Conservation (phyloP, 2,329 filamentous ascomycete species). For the Fusarium sp. region DNA sequence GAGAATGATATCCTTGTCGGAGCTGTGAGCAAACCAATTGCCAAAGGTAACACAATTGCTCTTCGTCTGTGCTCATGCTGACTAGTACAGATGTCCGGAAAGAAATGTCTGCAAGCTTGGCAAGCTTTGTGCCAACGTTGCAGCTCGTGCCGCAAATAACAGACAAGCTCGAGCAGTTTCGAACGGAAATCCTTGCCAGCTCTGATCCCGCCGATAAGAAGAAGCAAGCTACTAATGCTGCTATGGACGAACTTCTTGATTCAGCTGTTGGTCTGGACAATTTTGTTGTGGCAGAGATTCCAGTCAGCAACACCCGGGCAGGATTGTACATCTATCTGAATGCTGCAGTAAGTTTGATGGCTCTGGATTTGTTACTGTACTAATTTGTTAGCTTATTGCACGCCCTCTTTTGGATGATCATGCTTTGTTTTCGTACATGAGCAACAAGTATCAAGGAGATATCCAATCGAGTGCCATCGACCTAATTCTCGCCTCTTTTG, state of each 20-base stretch:
- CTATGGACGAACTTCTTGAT: conserved; percentile 67
- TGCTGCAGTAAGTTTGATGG: conserved; percentile 68
- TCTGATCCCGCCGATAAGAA: conserved; percentile 66
- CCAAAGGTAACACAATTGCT: conserved; percentile 57
- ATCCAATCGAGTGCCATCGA: conserved; percentile 81
- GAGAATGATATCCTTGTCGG: conserved; percentile 67
- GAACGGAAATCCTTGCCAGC: conserved; percentile 63
- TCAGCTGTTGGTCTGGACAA: conserved; percentile 65
- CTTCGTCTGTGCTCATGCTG: not conserved
- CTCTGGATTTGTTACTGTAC: not conserved
- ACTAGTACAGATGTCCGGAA: conserved; percentile 55
- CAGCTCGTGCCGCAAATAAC: conserved; percentile 65
- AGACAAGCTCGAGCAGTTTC: conserved; percentile 65
- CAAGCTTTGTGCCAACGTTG: conserved; percentile 65
- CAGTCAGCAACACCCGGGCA: conserved; percentile 78
- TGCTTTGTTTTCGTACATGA: conserved; percentile 80
- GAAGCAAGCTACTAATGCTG: conserved; percentile 58
- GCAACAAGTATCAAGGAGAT: conserved; percentile 86
- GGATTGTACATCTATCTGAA: conserved; percentile 89
- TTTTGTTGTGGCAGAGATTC: conserved; percentile 70
- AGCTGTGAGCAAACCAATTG: conserved; percentile 61
- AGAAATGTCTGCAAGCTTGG: conserved; percentile 60
- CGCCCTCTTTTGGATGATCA: conserved; percentile 86
- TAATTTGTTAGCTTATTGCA: conserved; percentile 71
- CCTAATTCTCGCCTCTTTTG: conserved; percentile 87